Base-by-base conservation (phyloP, 495 filamentous ascomycete genomes). In the Amniculicola lignicola region DNA sequence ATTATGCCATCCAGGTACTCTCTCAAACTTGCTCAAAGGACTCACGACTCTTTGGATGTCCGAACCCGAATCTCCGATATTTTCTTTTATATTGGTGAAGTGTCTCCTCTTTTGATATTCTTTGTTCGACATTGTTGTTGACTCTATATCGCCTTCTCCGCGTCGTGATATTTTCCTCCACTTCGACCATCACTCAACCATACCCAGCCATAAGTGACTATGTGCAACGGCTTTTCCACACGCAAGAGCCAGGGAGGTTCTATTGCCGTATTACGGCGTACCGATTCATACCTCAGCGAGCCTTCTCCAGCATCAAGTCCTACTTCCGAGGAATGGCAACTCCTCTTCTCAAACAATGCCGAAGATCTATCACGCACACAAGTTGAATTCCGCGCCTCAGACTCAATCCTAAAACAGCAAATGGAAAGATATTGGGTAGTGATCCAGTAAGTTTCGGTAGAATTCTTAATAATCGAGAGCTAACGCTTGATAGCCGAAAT, bases 11-110 rank as follows among this genome's bases (percentile, higher is more conserved):
- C 21, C 14, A 18, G 39, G 54, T 58, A 58, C 54, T 58, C 54
- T 19, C 54, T 43, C 54, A 58, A 58, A 58, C 39, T 36, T 58
- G 54, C 54, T 58, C 54, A 58, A 51, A 16, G 16, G 14, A 31
- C 36, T 42, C 54, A 56, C 40, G 41, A 23, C 36, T 21, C 36
- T 38, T 40, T 38, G n/a, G 31, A 16, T 19, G 24, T 10, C 22
- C 36, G 12, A 27, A 23, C 19, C n/a, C n/a, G n/a, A n/a, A n/a
- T n/a, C n/a, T n/a, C 41, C 25, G 14, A 15, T 51, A 18, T 27
- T 51, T 29, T 3, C 3, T 51, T 51, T 36, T 28, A 51, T n/a
- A n/a, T n/a, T n/a, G n/a, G n/a, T n/a, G n/a, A n/a, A n/a, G n/a
- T n/a, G n/a, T n/a, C n/a, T n/a, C n/a, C n/a, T n/a, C n/a, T n/a